These are phyloP conservation scores for Fusarium marasasianum DNA, from an alignment of 2,329 filamentous ascomycete species.

Conservation along the genomic window DNA sequence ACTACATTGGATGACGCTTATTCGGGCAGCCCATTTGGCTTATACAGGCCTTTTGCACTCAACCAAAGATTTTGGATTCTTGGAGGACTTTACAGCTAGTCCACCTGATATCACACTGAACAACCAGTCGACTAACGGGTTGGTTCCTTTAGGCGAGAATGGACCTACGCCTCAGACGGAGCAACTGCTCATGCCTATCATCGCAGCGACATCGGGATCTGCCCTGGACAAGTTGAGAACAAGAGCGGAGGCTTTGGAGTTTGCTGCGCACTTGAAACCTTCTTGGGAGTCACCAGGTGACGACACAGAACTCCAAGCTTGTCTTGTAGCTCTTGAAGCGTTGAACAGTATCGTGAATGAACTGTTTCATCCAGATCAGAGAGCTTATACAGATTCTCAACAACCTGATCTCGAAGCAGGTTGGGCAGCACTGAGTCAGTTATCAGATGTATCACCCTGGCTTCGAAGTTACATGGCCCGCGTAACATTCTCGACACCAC, in stretches of 20 bases:
- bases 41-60: constrained; percentile 20
- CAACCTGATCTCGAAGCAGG: neutral
- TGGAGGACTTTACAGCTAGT: neutral
- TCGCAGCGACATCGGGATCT: constrained; percentile 4
- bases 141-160: constrained; percentile 6
- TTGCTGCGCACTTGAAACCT: neutral
- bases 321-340: constrained; percentile 12
- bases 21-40: constrained; percentile 31
- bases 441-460: constrained; percentile 29
- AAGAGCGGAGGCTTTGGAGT: neutral
- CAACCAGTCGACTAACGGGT: neutral
- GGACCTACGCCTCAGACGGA: constrained; percentile 10
- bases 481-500: constrained; percentile 40
- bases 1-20: constrained; percentile 35
- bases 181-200: constrained; percentile 24
- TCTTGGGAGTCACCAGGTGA: neutral
- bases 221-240: constrained; percentile 10
- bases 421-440: neutral
- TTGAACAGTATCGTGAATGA: constrained; percentile 17
- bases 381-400: neutral
- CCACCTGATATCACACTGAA: neutral
- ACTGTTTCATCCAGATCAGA: neutral
- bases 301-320: constrained; percentile 3
- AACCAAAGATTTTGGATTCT: neutral
- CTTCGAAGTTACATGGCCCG: constrained; percentile 29